A percentile compares a stretch with the other conserved stretches of the same genome.
phyloP scores from a whole-genome alignment of 148 eudicot species.

The Vaccinium myrtillus region DNA sequence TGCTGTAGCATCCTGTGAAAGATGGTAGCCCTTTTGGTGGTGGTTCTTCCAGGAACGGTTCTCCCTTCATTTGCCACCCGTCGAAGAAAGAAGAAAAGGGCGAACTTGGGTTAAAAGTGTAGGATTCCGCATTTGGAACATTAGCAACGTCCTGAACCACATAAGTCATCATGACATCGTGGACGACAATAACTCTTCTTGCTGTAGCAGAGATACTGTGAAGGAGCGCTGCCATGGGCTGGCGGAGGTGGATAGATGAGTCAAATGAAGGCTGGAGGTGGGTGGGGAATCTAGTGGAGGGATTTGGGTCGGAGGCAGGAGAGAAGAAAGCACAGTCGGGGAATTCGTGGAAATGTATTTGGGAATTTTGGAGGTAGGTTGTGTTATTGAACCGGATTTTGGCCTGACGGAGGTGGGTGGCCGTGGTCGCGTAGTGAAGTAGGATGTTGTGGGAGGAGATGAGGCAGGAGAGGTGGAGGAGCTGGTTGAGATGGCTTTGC shows the following conservation, averaged over 20 bases:
- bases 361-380: conserved; percentile 2
- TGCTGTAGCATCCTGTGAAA: conserved; percentile 25
- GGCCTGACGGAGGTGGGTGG: conserved; percentile 38
- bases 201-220: not conserved
- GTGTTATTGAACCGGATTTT: conserved; percentile 19
- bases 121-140: conserved; percentile 7
- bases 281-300: not conserved
- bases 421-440: conserved; percentile 22
- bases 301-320: not conserved
- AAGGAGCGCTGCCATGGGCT: not conserved
- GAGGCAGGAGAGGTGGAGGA: conserved; percentile 34
- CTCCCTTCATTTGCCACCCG: conserved; percentile 4
- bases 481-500: conserved; percentile 43
- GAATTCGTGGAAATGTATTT: conserved; percentile 16
- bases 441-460: conserved; percentile 24
- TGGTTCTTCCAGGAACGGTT: conserved; percentile 15
- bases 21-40: not conserved
- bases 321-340: not conserved
- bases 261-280: conserved; percentile 15
- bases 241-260: conserved; percentile 1
- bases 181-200: conserved; percentile 11
- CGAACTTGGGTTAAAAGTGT: not conserved
- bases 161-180: conserved; percentile 16
- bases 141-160: conserved; percentile 22
- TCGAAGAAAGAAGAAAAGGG: conserved; percentile 5